These are phyloP conservation scores for Saturnispora gosingensis DNA, from an alignment of 805 yeast genomes.

Conservation along the genomic window DNA sequence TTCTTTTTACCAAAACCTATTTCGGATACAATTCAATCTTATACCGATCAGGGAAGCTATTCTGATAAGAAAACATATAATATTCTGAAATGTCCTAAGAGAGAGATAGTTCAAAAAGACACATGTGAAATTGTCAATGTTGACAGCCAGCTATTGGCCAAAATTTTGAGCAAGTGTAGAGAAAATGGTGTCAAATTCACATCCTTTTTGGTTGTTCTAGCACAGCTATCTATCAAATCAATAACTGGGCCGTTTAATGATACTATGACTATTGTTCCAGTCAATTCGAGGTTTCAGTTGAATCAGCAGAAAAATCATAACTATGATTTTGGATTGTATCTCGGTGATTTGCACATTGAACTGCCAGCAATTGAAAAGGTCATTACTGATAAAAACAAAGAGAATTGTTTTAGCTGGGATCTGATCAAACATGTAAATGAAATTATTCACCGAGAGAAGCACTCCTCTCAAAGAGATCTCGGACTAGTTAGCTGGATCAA, in stretches of 20 bases:
- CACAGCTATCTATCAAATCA: slow-evolving; percentile 8
- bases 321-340: slow-evolving; percentile 9
- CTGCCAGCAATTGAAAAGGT: slow-evolving; percentile 7
- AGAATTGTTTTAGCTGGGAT: slow-evolving; percentile 8
- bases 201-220: slow-evolving; percentile 9
- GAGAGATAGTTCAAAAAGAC: slow-evolving; percentile 1
- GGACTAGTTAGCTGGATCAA: slow-evolving; percentile 10
- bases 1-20: slow-evolving; percentile 6
- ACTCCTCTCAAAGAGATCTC: slow-evolving; percentile 9
- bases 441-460: slow-evolving; percentile 7
- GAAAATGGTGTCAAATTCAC: slow-evolving; percentile 11
- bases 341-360: slow-evolving; percentile 10
- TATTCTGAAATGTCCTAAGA: background rate
- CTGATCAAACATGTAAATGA: slow-evolving; percentile 9
- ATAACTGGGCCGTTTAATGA: slow-evolving; percentile 9
- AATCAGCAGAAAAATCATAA: background rate
- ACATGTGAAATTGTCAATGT: slow-evolving; percentile 7
- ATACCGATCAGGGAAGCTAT: slow-evolving; percentile 8
- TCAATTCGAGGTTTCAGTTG: slow-evolving; percentile 9
- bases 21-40: slow-evolving; percentile 6
- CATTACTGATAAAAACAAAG: background rate
- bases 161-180: slow-evolving; percentile 5
- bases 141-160: background rate
- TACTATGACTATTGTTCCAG: slow-evolving; percentile 11
- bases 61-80: slow-evolving; percentile 1